These are phyloP conservation scores for Oxyria digyna DNA, from an alignment of 148 eudicot species.

Conservation along the genomic window DNA sequence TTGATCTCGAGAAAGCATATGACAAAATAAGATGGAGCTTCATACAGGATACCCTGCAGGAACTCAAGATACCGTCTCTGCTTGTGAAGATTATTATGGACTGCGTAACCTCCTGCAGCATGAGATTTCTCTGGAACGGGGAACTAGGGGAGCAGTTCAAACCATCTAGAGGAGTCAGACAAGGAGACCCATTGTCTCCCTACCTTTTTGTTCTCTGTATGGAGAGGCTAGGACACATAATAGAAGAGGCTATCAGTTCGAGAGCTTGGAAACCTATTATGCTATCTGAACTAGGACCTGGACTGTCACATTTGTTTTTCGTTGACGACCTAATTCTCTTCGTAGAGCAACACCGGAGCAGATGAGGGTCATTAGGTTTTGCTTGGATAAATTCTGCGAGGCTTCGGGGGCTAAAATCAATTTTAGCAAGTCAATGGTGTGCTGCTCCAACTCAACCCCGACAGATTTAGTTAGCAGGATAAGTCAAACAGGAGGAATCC, in stretches of 20 bases:
- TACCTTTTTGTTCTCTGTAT: too few species aligned
- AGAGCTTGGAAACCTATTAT: background rate
- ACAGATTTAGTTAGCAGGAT: too few species aligned
- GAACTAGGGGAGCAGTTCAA: background rate
- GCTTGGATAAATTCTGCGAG: background rate
- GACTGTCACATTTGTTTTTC: background rate
- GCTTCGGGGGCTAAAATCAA: background rate
- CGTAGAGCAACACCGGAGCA: background rate
- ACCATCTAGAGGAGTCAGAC: background rate
- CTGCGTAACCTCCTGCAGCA: background rate
- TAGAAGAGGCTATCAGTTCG: background rate
- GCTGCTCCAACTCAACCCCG: too few species aligned
- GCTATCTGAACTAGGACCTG: background rate
- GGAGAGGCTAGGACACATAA: background rate
- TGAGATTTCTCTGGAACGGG: background rate
- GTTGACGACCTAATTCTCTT: background rate
- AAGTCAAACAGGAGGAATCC: too few species aligned
- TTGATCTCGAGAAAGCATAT: background rate
- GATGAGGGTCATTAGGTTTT: too few species aligned
- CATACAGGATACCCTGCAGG: background rate
- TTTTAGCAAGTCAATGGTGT: too few species aligned
- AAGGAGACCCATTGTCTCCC: background rate
- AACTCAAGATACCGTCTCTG: background rate
- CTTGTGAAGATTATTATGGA: too few species aligned
- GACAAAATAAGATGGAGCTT: background rate